Evolutionary conservation across 2,329 filamentous ascomycete species (phyloP).

Genomic region (Madurella mycetomatis): DNA sequence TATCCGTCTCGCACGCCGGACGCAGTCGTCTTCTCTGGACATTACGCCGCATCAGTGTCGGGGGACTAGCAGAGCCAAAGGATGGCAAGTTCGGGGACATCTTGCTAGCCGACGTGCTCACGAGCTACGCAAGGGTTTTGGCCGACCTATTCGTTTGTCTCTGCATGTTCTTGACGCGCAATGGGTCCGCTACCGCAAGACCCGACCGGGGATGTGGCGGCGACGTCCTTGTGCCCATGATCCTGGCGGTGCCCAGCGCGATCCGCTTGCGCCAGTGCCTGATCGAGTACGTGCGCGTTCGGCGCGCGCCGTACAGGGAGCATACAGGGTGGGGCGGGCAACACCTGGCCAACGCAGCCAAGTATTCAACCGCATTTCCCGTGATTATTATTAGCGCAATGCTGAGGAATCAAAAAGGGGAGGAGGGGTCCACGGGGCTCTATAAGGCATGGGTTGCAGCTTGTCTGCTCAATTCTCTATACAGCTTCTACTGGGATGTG

Average conservation of each 20-base stretch:
- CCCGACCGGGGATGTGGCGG: conserved; percentile 82
- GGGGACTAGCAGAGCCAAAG: conserved; percentile 77
- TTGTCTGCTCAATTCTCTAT: conserved; percentile 77
- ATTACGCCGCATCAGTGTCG: conserved; percentile 72
- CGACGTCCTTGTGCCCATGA: conserved; percentile 71
- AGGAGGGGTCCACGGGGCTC: conserved; percentile 37
- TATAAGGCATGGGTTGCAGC: conserved; percentile 64
- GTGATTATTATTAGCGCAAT: conserved; percentile 78
- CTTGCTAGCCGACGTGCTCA: conserved; percentile 86
- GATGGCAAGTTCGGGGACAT: conserved; percentile 96
- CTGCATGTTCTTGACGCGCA: conserved; percentile 81
- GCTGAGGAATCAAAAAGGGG: conserved; percentile 53
- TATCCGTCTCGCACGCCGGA: conserved; percentile 60
- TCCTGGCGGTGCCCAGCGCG: conserved; percentile 76
- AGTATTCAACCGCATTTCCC: conserved; percentile 92
- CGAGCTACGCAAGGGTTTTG: conserved; percentile 88
- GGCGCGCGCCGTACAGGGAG: conserved; percentile 50
- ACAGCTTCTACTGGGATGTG: conserved; percentile 99
- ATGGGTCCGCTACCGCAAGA: conserved; percentile 68
- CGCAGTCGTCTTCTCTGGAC: conserved; percentile 71
- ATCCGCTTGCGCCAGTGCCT: conserved; percentile 91
- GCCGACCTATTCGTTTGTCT: conserved; percentile 83
- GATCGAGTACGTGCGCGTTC: conserved; percentile 76
- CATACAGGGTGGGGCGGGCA: conserved; percentile 71
- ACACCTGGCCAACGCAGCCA: conserved; percentile 88